phyloP scores from a whole-genome alignment of 805 yeast genomes.

The Kregervanrija delftensis region DNA sequence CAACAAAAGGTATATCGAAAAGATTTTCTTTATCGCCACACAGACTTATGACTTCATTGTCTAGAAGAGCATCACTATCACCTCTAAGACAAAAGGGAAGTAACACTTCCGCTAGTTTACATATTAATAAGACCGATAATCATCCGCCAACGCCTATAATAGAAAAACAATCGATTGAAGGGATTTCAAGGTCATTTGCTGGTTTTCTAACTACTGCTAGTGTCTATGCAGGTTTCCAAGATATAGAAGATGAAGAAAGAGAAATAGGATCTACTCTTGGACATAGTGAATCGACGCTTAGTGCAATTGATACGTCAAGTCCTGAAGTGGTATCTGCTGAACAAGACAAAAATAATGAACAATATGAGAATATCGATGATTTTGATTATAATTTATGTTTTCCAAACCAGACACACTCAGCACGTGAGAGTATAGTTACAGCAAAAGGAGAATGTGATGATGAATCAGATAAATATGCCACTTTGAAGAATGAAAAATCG shows the following conservation, averaged over 20 bases:
- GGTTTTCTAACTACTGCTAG: slow-evolving; percentile 52
- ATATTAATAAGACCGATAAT: background rate
- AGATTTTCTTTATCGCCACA: slow-evolving; percentile 22
- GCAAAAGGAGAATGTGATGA: too few relatives aligned
- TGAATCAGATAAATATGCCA: too few relatives aligned
- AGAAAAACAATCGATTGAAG: slow-evolving; percentile 21
- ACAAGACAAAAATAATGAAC: too few relatives aligned
- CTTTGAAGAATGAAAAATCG: too few relatives aligned
- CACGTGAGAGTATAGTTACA: too few relatives aligned
- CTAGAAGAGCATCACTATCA: slow-evolving; percentile 14
- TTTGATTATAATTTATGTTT: too few relatives aligned
- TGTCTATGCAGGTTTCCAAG: slow-evolving; percentile 37
- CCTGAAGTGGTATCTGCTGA: too few relatives aligned
- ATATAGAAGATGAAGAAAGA: slow-evolving; percentile 26
- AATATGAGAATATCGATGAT: too few relatives aligned
- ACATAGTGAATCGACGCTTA: background rate
- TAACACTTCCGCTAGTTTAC: background rate
- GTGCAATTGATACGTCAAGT: background rate
- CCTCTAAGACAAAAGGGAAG: background rate
- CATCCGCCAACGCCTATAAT: slow-evolving; percentile 4
- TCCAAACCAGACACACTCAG: too few relatives aligned
- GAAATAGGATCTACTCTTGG: slow-evolving; percentile 11
- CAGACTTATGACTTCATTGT: slow-evolving; percentile 15
- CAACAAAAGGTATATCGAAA: slow-evolving; percentile 2
- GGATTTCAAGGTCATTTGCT: slow-evolving; percentile 46